Base-by-base conservation (phyloP, 805 yeast species). In the Nakazawaea holstii region DNA sequence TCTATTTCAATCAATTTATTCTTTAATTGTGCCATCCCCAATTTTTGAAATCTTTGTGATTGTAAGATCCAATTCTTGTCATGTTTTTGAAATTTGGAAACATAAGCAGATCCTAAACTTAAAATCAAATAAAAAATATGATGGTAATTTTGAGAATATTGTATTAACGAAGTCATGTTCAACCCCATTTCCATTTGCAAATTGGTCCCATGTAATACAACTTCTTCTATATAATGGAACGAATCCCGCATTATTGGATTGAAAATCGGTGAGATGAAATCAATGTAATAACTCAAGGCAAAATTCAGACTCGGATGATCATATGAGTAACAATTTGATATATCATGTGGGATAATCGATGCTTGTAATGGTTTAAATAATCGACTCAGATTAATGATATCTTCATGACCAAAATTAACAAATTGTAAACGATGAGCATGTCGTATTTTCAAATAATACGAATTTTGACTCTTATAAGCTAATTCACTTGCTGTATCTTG, bases 401-500 rank as follows among this genome's bases (percentile, higher is more conserved):
- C 64, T 3, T 38, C 35, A 43, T 50, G 43, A 32, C 40, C 26
- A 36, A 51, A 30, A 39, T 47, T 47, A 11, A 47, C 24, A 15
- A 47, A 47, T 29, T 31, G 26, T 10, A 42, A 32, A 9, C 13
- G 26, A 3, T 31, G 29, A 2, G 24, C 11, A 33, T 42, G 30
- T 28, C 35, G 8, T 3, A 56, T 48, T 10, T 38, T 20, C 9
- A 45, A 33, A 49, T 55, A 64, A 39, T 52, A 42, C 3, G 59
- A 48, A 10, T 35, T 32, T 33, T 47, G 48, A 32, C 55, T 50
- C 41, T 50, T 53, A 30, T 33, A 14, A 11, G 52, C 50, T 38
- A 57, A 49, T 10, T 54, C 52, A 1, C 49, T 46, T 3, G 53
- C 29, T 39, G 48, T 45, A 14, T 46, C 39, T 4, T n/a, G 24